phyloP scores from a whole-genome alignment of 208 protist genomes.

The Leishmania gerbilli region DNA sequence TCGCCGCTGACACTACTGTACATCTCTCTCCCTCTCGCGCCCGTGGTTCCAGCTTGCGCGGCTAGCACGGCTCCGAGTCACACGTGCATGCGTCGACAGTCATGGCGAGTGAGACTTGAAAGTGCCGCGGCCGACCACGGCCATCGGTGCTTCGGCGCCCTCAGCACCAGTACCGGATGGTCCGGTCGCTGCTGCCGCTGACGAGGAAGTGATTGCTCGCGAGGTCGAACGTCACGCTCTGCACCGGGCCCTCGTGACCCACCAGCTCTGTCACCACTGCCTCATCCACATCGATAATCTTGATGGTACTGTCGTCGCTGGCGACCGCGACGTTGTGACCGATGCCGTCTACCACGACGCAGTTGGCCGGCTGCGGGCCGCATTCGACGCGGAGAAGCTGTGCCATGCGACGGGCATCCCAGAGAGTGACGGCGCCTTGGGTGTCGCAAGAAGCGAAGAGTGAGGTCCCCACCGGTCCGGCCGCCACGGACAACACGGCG shows the following conservation, averaged over 20 bases:
- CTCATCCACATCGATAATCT: slow-evolving; percentile 92
- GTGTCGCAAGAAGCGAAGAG: slow-evolving; percentile 87
- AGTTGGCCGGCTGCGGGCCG: slow-evolving; percentile 79
- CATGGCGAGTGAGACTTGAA: not conserved
- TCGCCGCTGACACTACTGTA: not conserved
- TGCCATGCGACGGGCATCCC: slow-evolving; percentile 81
- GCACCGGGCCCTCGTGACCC: slow-evolving; percentile 86
- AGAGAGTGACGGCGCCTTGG: slow-evolving; percentile 91
- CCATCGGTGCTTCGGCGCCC: not conserved
- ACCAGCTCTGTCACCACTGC: slow-evolving; percentile 70
- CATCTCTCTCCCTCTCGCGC: not conserved
- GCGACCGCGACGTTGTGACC: slow-evolving; percentile 90
- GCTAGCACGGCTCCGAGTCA: not conserved
- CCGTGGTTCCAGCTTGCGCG: not conserved
- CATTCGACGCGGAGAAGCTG: slow-evolving; percentile 57
- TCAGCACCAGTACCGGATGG: slow-evolving; percentile 85
- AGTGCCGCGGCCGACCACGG: not conserved
- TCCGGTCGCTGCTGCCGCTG: slow-evolving; percentile 80
- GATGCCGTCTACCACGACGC: slow-evolving; percentile 64
- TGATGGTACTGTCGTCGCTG: slow-evolving; percentile 94
- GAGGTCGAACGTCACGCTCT: slow-evolving; percentile 85
- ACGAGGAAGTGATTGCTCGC: slow-evolving; percentile 78
- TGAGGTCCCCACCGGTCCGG: slow-evolving; percentile 3
- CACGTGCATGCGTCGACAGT: not conserved
- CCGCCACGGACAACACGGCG: slow-evolving; percentile 86